A percentile compares a stretch with the other conserved stretches of the same genome.
These are phyloP conservation scores for Beauveria asiatica DNA, from an alignment of 2,329 filamentous ascomycete genomes.

Conservation along the genomic window DNA sequence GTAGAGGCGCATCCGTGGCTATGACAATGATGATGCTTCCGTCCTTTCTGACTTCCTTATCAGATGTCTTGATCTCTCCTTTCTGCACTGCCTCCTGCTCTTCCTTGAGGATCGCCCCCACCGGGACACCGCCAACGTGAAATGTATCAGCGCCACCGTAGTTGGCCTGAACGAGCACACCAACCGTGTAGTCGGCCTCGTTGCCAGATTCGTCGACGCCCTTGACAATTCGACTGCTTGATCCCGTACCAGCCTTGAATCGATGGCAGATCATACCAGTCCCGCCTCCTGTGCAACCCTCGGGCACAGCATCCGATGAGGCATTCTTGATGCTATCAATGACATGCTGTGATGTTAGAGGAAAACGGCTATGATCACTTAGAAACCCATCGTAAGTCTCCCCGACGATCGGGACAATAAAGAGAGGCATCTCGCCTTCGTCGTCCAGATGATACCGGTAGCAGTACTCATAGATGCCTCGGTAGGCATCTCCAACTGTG, in stretches of 20 bases:
- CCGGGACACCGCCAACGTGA: conserved; percentile 50
- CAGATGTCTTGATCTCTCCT: conserved; percentile 8
- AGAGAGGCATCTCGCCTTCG: conserved; percentile 40
- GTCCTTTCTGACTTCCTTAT: conserved; percentile 23
- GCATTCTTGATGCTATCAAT: conserved; percentile 45
- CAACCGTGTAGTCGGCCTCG: conserved; percentile 45
- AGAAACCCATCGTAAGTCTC: conserved; percentile 58
- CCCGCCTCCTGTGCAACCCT: conserved; percentile 59
- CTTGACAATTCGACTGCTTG: conserved; percentile 47
- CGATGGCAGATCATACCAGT: conserved; percentile 59
- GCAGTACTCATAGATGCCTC: conserved; percentile 49
- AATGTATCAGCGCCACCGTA: conserved; percentile 52
- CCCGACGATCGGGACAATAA: conserved; percentile 48
- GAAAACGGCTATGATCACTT: conserved; percentile 48
- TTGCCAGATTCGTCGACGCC: conserved; percentile 28
- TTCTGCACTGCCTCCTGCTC: conserved; percentile 16
- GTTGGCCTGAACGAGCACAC: conserved; percentile 56
- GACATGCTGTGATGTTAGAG: conserved; percentile 45
- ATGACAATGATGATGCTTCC: conserved; percentile 29
- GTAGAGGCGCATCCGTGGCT: conserved; percentile 24
- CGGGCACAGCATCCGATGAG: conserved; percentile 40
- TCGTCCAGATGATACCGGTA: conserved; percentile 35
- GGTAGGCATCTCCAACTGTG: conserved; percentile 48
- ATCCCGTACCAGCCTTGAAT: conserved; percentile 61
- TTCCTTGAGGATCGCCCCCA: conserved; percentile 49